Conservation (phyloP, 148 eudicot species). For the Fagopyrum tataricum region DNA sequence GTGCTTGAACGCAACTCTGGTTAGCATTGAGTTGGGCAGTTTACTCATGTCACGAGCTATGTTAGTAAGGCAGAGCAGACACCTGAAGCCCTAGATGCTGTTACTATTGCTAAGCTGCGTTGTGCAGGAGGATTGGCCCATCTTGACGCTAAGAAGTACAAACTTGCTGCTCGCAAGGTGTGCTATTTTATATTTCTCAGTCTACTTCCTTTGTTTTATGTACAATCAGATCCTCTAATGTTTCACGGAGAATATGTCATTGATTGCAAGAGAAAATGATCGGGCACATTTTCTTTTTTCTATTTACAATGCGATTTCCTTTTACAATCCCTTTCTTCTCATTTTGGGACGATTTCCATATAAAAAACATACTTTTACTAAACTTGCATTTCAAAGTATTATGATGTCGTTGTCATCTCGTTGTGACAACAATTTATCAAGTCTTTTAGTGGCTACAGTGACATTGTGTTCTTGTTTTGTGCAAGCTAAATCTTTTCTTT, state of each 20-base stretch:
- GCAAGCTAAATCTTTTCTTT: background rate
- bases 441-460: background rate
- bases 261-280: background rate
- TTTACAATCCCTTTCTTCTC: background rate
- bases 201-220: background rate
- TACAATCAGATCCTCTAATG: background rate
- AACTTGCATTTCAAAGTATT: background rate
- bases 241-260: background rate
- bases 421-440: background rate
- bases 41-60: conserved; percentile 84
- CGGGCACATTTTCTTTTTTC: background rate
- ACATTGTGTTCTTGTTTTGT: background rate
- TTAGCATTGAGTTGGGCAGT: conserved; percentile 95
- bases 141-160: conserved; percentile 71
- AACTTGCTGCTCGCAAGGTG: conserved; percentile 96
- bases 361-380: background rate
- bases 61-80: conserved; percentile 85
- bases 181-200: conserved; percentile 14
- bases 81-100: conserved; percentile 54
- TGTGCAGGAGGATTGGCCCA: conserved; percentile 87
- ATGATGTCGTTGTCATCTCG: background rate
- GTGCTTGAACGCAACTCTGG: conserved; percentile 90
- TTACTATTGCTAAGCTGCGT: conserved; percentile 61
- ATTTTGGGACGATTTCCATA: background rate
- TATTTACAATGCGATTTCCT: background rate